Percentiles rank a stretch among this genome's conserved stretches.
These are phyloP conservation scores for Capsicum pubescens DNA, from an alignment of 257 asterid species.

Conservation along the genomic window DNA sequence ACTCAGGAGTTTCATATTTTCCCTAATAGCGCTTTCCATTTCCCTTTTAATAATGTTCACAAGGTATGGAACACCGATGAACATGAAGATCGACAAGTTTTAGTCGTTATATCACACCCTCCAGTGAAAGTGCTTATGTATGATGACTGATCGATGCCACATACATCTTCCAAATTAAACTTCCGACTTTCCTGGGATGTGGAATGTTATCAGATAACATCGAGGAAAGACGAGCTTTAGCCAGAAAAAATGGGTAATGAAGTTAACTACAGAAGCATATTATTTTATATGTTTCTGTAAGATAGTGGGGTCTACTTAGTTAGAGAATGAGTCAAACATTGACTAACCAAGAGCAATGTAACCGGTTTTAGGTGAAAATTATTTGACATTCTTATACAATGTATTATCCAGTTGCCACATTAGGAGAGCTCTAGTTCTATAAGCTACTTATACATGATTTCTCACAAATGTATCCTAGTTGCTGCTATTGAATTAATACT, in stretches of 20 bases:
- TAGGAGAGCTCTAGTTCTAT: neutral
- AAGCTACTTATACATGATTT: neutral
- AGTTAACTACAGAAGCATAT: neutral
- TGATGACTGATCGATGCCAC: constrained; percentile 91
- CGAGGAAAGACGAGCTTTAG: constrained; percentile 75
- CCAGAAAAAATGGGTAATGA: neutral
- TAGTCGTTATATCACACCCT: no score
- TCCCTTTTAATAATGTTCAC: no score
- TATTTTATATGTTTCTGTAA: neutral
- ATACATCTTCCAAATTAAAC: constrained; percentile 77
- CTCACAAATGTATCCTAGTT: no score
- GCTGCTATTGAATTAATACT: no score
- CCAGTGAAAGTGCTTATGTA: no score
- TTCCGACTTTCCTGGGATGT: constrained; percentile 84
- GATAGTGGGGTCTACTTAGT: neutral
- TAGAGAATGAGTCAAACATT: neutral
- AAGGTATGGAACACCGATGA: no score
- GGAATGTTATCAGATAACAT: constrained; percentile 52
- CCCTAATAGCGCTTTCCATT: no score
- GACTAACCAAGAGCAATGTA: neutral
- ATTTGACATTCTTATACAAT: neutral
- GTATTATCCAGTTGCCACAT: neutral
- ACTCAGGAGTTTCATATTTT: no score
- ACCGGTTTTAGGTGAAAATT: no score
- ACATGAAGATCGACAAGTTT: no score